Base-by-base conservation (phyloP, 371 early-diverging fungal genomes). In the Apophysomyces variabilis region DNA sequence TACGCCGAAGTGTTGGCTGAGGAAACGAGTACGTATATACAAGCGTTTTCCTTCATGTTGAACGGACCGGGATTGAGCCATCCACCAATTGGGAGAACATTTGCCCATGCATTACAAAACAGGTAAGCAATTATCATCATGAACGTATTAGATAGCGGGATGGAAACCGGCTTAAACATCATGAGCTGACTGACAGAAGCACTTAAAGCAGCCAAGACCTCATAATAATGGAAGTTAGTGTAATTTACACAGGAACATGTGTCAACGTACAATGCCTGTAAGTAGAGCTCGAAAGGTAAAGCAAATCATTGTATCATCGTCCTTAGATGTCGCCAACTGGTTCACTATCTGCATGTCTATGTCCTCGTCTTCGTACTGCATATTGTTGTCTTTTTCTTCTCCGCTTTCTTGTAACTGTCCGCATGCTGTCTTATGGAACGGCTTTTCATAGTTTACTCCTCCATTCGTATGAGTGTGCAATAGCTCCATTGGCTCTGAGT, bases 1-100 rank as follows among this genome's bases (percentile, higher is more conserved):
- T 78, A 83, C n/a, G 80, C 80, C n/a, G 73, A 68, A 0, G 73
- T 66, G 46, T 79, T 77, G 39, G 70, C 83, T 12, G 78, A 57
- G 1, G 75, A 75, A 6, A 79, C 80, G 37, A 76, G 64, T 45
- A 80, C 70, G 58, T 77, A 80, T 35, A 79, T 76, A 41, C 76
- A 76, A 5, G 75, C 61, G 39, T 76, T 77, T 41, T 83, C 83
- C 45, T 83, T 83, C 14, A 74, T 66, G 45, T 80, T 83, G 62
- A 79, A 74, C 1, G 77, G 78, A 7, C 80, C 80, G 1, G 85
- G 82, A 44, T 84, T 86, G 12, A 84, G 63, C 66, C 74, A 75
- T 7, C 64, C 63, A 11, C 70, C 69, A 9, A 36, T 57, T 13
- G 79, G 79, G 4, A 82, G 38, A 37, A 63, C 61, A 26, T 56